phyloP scores from a whole-genome alignment of 2,329 filamentous ascomycete species.

The Juglanconis oblonga region DNA sequence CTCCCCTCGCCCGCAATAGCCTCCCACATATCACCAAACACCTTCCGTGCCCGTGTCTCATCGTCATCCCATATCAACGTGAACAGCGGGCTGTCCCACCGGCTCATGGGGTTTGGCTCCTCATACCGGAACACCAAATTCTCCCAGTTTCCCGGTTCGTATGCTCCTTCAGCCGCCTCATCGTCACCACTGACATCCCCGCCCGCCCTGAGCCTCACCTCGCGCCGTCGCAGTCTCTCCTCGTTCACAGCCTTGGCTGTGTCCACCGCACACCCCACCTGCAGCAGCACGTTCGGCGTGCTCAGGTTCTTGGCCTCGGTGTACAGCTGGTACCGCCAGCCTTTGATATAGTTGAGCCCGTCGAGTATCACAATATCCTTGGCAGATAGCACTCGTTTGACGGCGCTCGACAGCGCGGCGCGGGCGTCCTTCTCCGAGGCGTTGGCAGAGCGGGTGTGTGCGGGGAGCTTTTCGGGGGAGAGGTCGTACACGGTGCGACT shows the following conservation, averaged over 20 bases:
- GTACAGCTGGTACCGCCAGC: conserved; percentile 81
- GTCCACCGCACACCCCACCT: conserved; percentile 57
- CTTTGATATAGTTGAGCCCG: conserved; percentile 84
- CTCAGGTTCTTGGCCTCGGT: conserved; percentile 79
- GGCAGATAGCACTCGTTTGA: conserved; percentile 70
- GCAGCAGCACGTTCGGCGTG: conserved; percentile 73
- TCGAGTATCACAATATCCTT: conserved; percentile 78
- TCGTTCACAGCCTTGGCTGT: conserved; percentile 58
- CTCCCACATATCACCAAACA: conserved; percentile 72
- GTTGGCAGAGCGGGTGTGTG: conserved; percentile 67
- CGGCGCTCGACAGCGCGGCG: conserved; percentile 71
- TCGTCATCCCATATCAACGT: conserved; percentile 75
- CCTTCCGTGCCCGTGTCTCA: conserved; percentile 50
- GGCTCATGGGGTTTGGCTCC: conserved; percentile 79
- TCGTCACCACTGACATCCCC: conserved; percentile 28
- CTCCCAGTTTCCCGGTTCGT: conserved; percentile 64
- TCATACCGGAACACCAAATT: conserved; percentile 81
- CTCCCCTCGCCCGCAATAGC: conserved; percentile 61
- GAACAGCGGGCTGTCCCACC: conserved; percentile 83
- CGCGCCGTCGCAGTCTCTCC: conserved; percentile 42
- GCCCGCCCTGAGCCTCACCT: conserved; percentile 32
- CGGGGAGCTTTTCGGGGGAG: conserved; percentile 46
- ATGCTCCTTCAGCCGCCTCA: conserved; percentile 36
- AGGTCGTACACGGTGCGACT: conserved; percentile 70
- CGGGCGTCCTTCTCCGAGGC: conserved; percentile 78